Evolutionary conservation across 306 rosid genomes (phyloP).

Genomic region (Cicer pinnatifidum): DNA sequence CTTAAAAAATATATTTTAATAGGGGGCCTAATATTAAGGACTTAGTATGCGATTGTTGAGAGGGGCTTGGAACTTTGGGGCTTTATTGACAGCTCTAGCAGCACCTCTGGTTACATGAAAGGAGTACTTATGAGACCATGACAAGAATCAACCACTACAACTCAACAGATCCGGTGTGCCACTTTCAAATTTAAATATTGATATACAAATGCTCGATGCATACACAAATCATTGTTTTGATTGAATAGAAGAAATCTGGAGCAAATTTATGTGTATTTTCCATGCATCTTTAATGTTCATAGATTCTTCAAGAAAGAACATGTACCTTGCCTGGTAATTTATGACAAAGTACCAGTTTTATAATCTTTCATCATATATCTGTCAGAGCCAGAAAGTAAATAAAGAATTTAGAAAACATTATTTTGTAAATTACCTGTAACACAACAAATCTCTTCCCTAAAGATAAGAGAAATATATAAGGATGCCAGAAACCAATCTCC

Average conservation of each 20-base stretch:
- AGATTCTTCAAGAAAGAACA: conserved; percentile 22
- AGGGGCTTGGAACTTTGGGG: too few species aligned
- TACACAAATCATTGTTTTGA: conserved; percentile 32
- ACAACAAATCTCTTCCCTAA: conserved; percentile 40
- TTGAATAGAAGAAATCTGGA: conserved; percentile 33
- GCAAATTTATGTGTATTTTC: conserved; percentile 18
- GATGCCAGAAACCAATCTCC: conserved; percentile 42
- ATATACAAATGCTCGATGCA: conserved; percentile 15
- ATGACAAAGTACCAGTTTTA: conserved; percentile 27
- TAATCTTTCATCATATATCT: conserved; percentile 14
- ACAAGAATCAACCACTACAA: conserved; percentile 37
- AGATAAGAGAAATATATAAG: conserved; percentile 47
- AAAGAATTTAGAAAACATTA: conserved; percentile 9
- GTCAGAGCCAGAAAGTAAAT: conserved; percentile 38
- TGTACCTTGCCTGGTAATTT: conserved; percentile 25
- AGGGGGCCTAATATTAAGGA: too few species aligned
- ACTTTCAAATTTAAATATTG: conserved; percentile 29
- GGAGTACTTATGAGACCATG: conserved; percentile 38
- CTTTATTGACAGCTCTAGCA: not conserved
- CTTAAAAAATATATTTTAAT: too few species aligned
- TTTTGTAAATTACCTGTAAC: conserved; percentile 57
- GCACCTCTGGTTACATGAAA: conserved; percentile 20
- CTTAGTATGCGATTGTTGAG: too few species aligned
- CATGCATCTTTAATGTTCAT: conserved; percentile 16
- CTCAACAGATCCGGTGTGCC: conserved; percentile 30